These are phyloP conservation scores for Primulina huaijiensis DNA, from an alignment of 257 asterid species.

Conservation along the genomic window DNA sequence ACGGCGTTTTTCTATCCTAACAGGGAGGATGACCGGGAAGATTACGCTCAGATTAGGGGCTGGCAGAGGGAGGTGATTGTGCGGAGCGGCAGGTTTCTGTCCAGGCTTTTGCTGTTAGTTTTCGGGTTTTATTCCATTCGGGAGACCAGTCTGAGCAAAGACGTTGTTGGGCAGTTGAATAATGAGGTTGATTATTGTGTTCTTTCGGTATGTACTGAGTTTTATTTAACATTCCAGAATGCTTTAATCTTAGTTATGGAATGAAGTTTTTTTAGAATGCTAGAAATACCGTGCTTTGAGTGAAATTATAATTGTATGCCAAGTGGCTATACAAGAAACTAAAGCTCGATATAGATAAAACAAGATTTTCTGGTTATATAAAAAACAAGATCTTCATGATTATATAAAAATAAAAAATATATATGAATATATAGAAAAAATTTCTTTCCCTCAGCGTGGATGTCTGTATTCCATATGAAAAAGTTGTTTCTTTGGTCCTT, in stretches of 20 bases:
- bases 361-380: no score
- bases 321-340: no score
- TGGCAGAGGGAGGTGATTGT: conserved; percentile 79
- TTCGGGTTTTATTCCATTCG: conserved; percentile 79
- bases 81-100: conserved; percentile 53
- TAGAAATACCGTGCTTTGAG: no score
- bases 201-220: neutral
- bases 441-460: neutral
- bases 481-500: neutral
- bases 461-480: neutral
- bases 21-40: conserved; percentile 83
- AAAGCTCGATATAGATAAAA: no score
- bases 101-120: conserved; percentile 64
- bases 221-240: no score
- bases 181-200: conserved; percentile 39
- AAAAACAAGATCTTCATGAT: no score
- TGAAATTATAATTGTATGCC: no score
- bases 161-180: conserved; percentile 28
- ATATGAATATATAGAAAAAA: neutral
- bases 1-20: conserved; percentile 64
- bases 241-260: no score
- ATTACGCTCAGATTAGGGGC: conserved; percentile 83
- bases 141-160: conserved; percentile 30
- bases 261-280: no score
- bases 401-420: no score